phyloP scores from a whole-genome alignment of 495 filamentous ascomycete genomes.

The Chaetomium cochliodes region DNA sequence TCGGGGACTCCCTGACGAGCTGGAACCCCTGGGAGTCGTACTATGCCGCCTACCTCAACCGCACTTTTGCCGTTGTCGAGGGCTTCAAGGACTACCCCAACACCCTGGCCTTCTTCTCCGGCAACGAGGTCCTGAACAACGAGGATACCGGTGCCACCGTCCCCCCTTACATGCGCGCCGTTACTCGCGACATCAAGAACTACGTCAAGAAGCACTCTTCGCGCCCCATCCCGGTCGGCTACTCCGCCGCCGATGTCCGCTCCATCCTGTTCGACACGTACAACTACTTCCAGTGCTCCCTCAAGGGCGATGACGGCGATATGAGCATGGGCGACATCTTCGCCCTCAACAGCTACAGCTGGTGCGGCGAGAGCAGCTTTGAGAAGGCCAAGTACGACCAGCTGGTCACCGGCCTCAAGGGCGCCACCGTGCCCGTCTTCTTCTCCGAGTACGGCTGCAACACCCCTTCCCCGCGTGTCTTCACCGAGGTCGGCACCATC shows the following conservation, averaged over 20 bases:
- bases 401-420: slow-evolving; percentile 67
- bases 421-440: slow-evolving; percentile 80
- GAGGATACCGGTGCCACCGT: slow-evolving; percentile 51
- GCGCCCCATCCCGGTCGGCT: slow-evolving; percentile 49
- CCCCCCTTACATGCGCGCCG: slow-evolving; percentile 74
- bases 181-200: slow-evolving; percentile 76
- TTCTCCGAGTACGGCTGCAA: slow-evolving; percentile 98
- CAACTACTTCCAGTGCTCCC: slow-evolving; percentile 81
- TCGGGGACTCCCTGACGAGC: slow-evolving; percentile 71
- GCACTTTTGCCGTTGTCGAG: slow-evolving; percentile 88
- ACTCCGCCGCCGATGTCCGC: slow-evolving; percentile 88
- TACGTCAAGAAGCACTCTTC: slow-evolving; percentile 59
- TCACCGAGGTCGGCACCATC: slow-evolving; percentile 76
- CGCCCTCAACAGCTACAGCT: slow-evolving; percentile 92
- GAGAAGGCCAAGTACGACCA: slow-evolving; percentile 67
- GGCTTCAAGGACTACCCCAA: slow-evolving; percentile 94
- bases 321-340: slow-evolving; percentile 78
- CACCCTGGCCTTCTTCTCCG: slow-evolving; percentile 85
- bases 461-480: slow-evolving; percentile 69
- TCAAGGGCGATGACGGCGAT: slow-evolving; percentile 61
- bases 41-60: slow-evolving; percentile 69
- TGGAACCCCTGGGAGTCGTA: slow-evolving; percentile 69
- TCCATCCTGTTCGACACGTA: slow-evolving; percentile 72
- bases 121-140: slow-evolving; percentile 90
- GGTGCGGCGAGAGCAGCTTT: slow-evolving; percentile 81